Conservation (phyloP, 1,139 yeast genomes). For the Saccharomycopsis hybrid region DNA sequence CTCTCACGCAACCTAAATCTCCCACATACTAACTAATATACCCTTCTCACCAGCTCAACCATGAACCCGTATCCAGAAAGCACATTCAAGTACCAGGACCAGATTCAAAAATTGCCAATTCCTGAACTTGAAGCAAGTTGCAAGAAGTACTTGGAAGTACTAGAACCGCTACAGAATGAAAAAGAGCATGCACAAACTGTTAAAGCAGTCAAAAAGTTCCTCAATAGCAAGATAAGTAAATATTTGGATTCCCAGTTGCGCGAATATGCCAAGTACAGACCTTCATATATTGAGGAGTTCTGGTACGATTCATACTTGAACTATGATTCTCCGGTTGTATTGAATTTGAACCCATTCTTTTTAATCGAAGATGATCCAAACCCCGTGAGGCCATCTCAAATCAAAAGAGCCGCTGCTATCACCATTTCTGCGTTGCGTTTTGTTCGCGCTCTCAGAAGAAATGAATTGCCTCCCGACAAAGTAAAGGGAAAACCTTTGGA, state of each 20-base stretch:
- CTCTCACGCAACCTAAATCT: no score
- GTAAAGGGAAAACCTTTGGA: slow-evolving; percentile 64
- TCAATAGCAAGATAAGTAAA: slow-evolving; percentile 50
- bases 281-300: slow-evolving; percentile 84
- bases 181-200: slow-evolving; percentile 58
- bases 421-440: slow-evolving; percentile 73
- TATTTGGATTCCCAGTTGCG: slow-evolving; percentile 57
- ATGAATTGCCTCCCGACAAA: slow-evolving; percentile 68
- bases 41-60: no score
- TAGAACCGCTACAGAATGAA: slow-evolving; percentile 72
- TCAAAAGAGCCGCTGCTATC: slow-evolving; percentile 76
- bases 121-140: slow-evolving; percentile 69
- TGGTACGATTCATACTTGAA: slow-evolving; percentile 88
- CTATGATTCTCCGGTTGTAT: slow-evolving; percentile 83
- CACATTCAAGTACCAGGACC: slow-evolving; percentile 37
- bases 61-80: no score
- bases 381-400: slow-evolving; percentile 61
- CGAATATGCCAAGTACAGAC: slow-evolving; percentile 55
- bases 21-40: no score
- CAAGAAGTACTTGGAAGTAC: slow-evolving; percentile 51
- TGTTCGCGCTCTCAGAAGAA: slow-evolving; percentile 68
- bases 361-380: slow-evolving; percentile 87
- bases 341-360: slow-evolving; percentile 82
- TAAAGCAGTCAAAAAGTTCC: slow-evolving; percentile 52
- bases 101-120: slow-evolving; percentile 63